phyloP scores from a whole-genome alignment of 768 basidiomycete species.

The Psilocybe sp. region DNA sequence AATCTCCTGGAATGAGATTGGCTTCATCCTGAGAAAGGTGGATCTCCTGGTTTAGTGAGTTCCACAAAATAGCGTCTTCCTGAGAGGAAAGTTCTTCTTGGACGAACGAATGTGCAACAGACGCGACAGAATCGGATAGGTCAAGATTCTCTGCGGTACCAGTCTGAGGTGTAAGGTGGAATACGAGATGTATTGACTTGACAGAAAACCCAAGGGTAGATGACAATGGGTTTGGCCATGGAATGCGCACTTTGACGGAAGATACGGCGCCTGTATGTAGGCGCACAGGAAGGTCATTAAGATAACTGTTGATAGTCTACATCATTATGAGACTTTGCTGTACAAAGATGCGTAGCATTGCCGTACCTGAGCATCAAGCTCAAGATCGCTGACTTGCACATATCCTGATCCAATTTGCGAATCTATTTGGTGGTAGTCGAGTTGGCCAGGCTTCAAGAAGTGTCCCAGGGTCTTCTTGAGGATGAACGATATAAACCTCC shows the following conservation, averaged over 20 bases:
- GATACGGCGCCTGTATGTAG: slow-evolving; percentile 73
- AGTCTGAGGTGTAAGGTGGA: slow-evolving; percentile 40
- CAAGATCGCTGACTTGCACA: slow-evolving; percentile 81
- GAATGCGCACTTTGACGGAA: slow-evolving; percentile 74
- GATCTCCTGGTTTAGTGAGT: slow-evolving; percentile 50
- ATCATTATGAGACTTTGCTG: slow-evolving; percentile 8
- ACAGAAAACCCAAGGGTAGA: slow-evolving; percentile 70
- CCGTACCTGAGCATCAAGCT: slow-evolving; percentile 74
- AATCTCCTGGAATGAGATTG: slow-evolving; percentile 62
- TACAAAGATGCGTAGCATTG: neutral
- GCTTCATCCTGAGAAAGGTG: slow-evolving; percentile 16
- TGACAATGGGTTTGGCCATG: slow-evolving; percentile 82
- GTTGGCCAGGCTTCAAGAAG: slow-evolving; percentile 84
- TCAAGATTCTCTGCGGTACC: slow-evolving; percentile 29
- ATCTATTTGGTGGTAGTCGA: slow-evolving; percentile 84
- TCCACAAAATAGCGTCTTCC: slow-evolving; percentile 70
- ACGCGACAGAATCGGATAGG: slow-evolving; percentile 76
- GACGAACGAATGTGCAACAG: slow-evolving; percentile 84
- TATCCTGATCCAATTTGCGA: slow-evolving; percentile 91
- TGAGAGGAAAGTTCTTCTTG: slow-evolving; percentile 73
- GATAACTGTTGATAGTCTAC: slow-evolving; percentile 76
- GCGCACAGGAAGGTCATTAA: slow-evolving; percentile 62
- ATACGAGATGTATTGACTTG: slow-evolving; percentile 65
- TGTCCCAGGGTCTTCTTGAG: slow-evolving; percentile 82
- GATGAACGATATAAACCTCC: slow-evolving; percentile 86